A percentile compares a stretch with the other conserved stretches of the same genome.
These are phyloP conservation scores for Apostasia shenzhenica DNA, from an alignment of 106 monocot species.

Conservation along the genomic window DNA sequence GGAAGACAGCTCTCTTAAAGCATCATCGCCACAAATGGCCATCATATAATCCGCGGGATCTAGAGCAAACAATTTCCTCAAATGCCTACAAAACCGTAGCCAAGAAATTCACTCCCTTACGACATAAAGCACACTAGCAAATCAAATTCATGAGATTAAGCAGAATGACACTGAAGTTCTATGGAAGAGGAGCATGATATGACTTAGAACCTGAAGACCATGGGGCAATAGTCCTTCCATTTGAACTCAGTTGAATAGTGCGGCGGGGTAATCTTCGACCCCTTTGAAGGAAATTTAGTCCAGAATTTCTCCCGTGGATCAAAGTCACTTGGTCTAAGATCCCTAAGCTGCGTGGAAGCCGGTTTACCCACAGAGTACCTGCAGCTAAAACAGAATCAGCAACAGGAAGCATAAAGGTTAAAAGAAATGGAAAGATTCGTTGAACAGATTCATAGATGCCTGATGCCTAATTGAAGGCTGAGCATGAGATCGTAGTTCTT, in stretches of 20 bases:
- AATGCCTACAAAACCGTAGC: conserved; percentile 9
- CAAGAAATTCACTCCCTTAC: background rate
- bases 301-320: conserved; percentile 57
- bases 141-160: background rate
- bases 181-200: too few species aligned
- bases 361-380: conserved; percentile 57
- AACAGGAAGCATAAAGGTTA: background rate
- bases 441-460: conserved; percentile 9
- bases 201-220: conserved; percentile 46
- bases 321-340: conserved; percentile 30
- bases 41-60: conserved; percentile 40
- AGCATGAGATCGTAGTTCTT: conserved; percentile 64
- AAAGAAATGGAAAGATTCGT: background rate
- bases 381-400: background rate
- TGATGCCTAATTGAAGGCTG: conserved; percentile 64
- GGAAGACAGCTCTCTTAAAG: conserved; percentile 34
- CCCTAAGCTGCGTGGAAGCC: conserved; percentile 13
- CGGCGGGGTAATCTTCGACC: conserved; percentile 55
- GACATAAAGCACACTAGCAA: background rate
- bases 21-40: conserved; percentile 31
- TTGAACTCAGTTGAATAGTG: conserved; percentile 46
- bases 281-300: conserved; percentile 55
- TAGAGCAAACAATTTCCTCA: conserved; percentile 31
- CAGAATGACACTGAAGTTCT: too few species aligned
- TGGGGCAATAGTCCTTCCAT: conserved; percentile 75